Evolutionary conservation across 2,329 filamentous ascomycete species (phyloP).

Genomic region (Penicillium psychrosexuale): DNA sequence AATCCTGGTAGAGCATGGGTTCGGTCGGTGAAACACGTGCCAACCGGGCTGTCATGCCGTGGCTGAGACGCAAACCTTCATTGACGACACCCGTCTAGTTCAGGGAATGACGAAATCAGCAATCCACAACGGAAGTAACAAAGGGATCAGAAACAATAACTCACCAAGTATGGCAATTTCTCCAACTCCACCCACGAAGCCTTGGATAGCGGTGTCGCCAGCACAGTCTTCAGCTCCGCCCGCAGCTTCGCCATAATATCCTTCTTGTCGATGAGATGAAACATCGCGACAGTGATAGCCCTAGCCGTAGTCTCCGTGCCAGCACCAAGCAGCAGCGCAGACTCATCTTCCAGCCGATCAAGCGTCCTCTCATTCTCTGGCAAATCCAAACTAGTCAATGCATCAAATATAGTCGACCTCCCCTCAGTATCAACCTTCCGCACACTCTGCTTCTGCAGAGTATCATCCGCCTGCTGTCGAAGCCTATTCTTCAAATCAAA

Average conservation of each 20-base stretch:
- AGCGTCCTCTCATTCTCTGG: constrained; percentile 37
- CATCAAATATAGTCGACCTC: constrained; percentile 27
- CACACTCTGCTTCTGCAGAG: constrained; percentile 7
- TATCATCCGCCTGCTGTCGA: constrained; percentile 17
- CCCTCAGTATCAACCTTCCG: background rate
- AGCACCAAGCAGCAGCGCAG: constrained; percentile 30
- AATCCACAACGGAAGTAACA: background rate
- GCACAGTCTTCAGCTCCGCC: constrained; percentile 29
- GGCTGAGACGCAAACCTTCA: constrained; percentile 21
- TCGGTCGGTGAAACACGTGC: constrained; percentile 18
- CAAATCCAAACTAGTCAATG: constrained; percentile 34
- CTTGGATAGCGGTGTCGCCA: constrained; percentile 22
- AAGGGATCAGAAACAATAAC: background rate
- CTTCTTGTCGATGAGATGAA: constrained; percentile 27
- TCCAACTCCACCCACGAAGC: constrained; percentile 34
- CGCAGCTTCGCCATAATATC: constrained; percentile 21
- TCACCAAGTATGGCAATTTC: constrained; percentile 39
- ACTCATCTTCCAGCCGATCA: constrained; percentile 33
- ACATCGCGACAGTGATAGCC: constrained; percentile 30
- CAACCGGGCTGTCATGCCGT: constrained; percentile 22
- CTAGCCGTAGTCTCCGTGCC: constrained; percentile 38
- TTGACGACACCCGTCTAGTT: constrained; percentile 22
- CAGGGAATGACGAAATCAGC: background rate
- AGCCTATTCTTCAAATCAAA: constrained; percentile 19
- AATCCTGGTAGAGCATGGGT: constrained; percentile 18